phyloP scores from a whole-genome alignment of 495 filamentous ascomycete species.

The Bombardia bombarda region DNA sequence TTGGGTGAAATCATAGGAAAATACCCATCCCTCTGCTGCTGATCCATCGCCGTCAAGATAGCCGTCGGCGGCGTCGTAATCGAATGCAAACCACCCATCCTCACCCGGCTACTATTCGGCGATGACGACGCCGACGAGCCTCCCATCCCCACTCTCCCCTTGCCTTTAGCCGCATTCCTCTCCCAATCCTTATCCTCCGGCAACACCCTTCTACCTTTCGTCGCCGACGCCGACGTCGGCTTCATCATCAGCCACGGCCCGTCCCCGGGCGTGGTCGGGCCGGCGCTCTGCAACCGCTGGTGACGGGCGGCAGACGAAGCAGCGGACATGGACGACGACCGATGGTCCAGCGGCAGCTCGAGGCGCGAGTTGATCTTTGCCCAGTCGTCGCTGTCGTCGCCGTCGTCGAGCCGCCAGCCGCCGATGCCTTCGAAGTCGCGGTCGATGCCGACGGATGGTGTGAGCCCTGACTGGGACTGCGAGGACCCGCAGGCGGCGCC shows the following conservation, averaged over 20 bases:
- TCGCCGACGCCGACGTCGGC: neutral
- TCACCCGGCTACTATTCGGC: slow-evolving; percentile 28
- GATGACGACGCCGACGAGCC: slow-evolving; percentile 3
- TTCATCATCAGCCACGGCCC: slow-evolving; percentile 18
- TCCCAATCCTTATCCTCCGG: slow-evolving; percentile 12
- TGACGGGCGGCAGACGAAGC: slow-evolving; percentile 21
- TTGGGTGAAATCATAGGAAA: slow-evolving; percentile 12
- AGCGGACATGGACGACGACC: no score
- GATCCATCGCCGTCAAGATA: slow-evolving; percentile 14
- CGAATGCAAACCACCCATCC: slow-evolving; percentile 14
- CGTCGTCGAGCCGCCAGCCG: slow-evolving; percentile 59
- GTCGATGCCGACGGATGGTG: slow-evolving; percentile 36
- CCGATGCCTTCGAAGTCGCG: slow-evolving; percentile 84
- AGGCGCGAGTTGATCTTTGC: slow-evolving; percentile 65
- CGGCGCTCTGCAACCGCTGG: slow-evolving; percentile 29
- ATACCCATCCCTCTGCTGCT: slow-evolving; percentile 13
- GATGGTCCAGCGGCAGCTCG: slow-evolving; percentile 61
- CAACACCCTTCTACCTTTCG: slow-evolving; percentile 4
- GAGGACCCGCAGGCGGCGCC: no score
- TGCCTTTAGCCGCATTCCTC: neutral
- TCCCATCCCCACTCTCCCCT: no score
- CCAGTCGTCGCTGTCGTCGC: slow-evolving; percentile 60
- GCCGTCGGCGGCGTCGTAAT: slow-evolving; percentile 13
- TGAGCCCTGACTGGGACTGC: slow-evolving; percentile 30
- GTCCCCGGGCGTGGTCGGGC: slow-evolving; percentile 16